Percentiles rank a stretch among this genome's conserved stretches.
These are phyloP conservation scores for Phaeosphaeriaceae sp. DNA, from an alignment of 2,329 filamentous ascomycete genomes.

Conservation along the genomic window DNA sequence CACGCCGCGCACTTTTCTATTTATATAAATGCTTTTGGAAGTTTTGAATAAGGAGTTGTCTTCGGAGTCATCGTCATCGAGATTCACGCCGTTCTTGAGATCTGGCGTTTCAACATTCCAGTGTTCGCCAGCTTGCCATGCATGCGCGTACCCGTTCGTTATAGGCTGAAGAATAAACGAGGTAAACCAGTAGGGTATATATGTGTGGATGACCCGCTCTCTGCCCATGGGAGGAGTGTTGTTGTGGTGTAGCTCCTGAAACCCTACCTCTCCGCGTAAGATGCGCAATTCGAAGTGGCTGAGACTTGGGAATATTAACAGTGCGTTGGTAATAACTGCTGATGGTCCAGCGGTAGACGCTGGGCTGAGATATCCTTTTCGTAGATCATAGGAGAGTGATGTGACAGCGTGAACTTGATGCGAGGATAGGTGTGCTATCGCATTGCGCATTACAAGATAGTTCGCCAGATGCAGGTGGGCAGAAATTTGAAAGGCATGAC, in stretches of 20 bases:
- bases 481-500: conserved; percentile 6
- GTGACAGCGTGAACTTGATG: conserved; percentile 3
- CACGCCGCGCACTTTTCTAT: conserved; percentile 4
- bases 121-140: conserved; percentile 6
- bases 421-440: background rate
- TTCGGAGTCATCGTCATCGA: background rate
- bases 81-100: background rate
- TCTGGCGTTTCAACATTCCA: conserved; percentile 6
- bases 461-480: background rate
- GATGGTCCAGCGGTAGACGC: no score
- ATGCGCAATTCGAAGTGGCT: conserved; percentile 1
- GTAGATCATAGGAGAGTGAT: conserved; percentile 2
- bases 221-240: no score
- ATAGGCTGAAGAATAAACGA: background rate
- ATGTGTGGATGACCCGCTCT: background rate
- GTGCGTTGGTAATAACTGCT: conserved; percentile 8
- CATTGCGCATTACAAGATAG: background rate
- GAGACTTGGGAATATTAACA: conserved; percentile 9
- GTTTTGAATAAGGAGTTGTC: no score
- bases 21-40: no score
- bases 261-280: no score
- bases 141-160: background rate
- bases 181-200: conserved; percentile 3
- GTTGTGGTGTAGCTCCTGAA: no score
- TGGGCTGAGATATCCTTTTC: background rate